A percentile compares a stretch with the other conserved stretches of the same genome.
Conservation (phyloP, 257 asterid genomes). For the Nicotiana knightiana region DNA sequence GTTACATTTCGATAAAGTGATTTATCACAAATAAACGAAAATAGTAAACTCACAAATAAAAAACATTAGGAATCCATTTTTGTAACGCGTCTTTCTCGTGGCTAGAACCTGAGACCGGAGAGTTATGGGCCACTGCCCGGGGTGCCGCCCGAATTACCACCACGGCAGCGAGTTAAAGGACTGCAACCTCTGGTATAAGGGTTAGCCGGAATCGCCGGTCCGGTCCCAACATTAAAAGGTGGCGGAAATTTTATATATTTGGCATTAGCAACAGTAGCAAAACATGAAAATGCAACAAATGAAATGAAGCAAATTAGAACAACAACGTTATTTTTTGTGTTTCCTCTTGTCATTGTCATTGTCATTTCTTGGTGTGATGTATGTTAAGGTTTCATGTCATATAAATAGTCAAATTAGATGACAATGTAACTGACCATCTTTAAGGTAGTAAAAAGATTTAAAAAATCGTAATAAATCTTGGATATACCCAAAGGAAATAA, state of each 20-base stretch:
- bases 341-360: not conserved
- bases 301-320: not conserved
- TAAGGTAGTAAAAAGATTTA: not conserved
- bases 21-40: not conserved
- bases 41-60: not conserved
- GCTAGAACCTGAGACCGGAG: not conserved
- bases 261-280: not conserved
- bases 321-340: not conserved
- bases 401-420: not conserved
- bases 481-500: not conserved
- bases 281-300: not conserved
- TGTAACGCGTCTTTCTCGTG: not conserved
- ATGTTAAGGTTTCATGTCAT: not conserved
- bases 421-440: not conserved
- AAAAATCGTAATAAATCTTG: too few relatives aligned
- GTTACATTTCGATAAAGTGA: not conserved
- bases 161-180: not conserved
- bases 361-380: not conserved
- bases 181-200: not conserved
- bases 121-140: not conserved
- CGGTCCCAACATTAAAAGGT: not conserved
- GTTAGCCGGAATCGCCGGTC: not conserved
- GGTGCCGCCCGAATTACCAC: not conserved
- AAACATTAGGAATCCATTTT: not conserved
- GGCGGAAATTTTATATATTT: slow-evolving; percentile 1